Conservation (phyloP, 2,329 filamentous ascomycete species). For the Penicillium corylophilum region DNA sequence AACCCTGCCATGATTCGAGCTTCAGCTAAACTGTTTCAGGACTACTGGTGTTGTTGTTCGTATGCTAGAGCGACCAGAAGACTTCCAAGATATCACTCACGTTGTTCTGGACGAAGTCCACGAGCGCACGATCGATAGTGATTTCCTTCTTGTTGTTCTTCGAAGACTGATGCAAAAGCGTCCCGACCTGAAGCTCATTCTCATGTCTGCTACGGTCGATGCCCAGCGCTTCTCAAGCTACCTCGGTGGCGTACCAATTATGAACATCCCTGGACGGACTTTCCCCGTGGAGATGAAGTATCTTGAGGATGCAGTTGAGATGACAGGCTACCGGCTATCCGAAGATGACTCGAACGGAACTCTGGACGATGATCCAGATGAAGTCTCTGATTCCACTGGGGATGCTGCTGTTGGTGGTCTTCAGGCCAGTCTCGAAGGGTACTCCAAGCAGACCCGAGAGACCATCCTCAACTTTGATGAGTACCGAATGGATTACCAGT, state of each 20-base stretch:
- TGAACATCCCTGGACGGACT: conserved; percentile 88
- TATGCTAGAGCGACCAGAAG: conserved; percentile 88
- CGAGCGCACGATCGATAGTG: conserved; percentile 92
- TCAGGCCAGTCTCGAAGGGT: conserved; percentile 65
- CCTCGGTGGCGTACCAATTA: conserved; percentile 76
- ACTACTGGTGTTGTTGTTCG: conserved; percentile 87
- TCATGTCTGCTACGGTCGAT: conserved; percentile 98
- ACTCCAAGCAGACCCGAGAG: conserved; percentile 72
- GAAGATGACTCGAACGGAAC: conserved; percentile 52
- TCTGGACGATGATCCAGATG: conserved; percentile 48
- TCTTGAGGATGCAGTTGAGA: conserved; percentile 87
- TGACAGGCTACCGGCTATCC: conserved; percentile 72
- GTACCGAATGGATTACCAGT: conserved; percentile 84
- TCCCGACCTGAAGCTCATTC: conserved; percentile 82
- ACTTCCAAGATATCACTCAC: conserved; percentile 86
- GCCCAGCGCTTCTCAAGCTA: conserved; percentile 89
- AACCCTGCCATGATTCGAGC: neutral
- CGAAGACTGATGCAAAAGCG: conserved; percentile 75
- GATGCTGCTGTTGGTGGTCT: conserved; percentile 56
- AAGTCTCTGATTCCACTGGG: conserved; percentile 44
- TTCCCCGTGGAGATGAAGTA: conserved; percentile 88
- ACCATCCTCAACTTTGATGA: conserved; percentile 80
- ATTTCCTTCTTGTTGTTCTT: conserved; percentile 90
- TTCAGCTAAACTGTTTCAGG: conserved; percentile 22
- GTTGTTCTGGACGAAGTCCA: conserved; percentile 97